These are phyloP conservation scores for Moricandia moricandioides DNA, from an alignment of 345 rosid genomes.

Conservation along the genomic window DNA sequence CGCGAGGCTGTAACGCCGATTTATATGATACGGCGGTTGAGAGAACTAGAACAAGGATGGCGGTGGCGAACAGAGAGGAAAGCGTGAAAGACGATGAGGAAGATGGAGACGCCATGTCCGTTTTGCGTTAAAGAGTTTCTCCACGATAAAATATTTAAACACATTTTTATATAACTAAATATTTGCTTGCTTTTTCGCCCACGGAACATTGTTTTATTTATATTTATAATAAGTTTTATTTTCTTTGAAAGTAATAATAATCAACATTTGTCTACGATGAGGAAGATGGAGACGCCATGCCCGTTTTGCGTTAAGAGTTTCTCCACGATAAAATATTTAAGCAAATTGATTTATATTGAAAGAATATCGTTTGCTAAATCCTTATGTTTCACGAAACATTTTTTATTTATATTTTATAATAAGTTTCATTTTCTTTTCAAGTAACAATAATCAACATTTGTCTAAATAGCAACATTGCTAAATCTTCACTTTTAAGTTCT, in stretches of 20 bases:
- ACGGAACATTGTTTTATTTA: background rate
- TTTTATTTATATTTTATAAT: background rate
- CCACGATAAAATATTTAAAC: conserved; percentile 11
- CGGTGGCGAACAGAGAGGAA: conserved; percentile 19
- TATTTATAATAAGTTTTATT: background rate
- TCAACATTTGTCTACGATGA: background rate
- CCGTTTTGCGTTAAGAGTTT: too few relatives aligned
- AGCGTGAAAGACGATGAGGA: conserved; percentile 20
- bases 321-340: too few relatives aligned
- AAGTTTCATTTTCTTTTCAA: background rate
- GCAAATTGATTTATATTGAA: too few relatives aligned
- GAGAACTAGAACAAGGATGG: conserved; percentile 12
- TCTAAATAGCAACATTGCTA: background rate
- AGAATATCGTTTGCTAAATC: too few relatives aligned
- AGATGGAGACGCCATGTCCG: conserved; percentile 28
- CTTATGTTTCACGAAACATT: background rate
- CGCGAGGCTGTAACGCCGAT: conserved; percentile 63
- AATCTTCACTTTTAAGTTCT: background rate
- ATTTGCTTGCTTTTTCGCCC: background rate
- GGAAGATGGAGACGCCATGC: too few relatives aligned
- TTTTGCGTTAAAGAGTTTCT: conserved; percentile 7
- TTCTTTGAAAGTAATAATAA: background rate
- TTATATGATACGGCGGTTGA: conserved; percentile 30
- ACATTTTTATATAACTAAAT: background rate
- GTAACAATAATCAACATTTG: background rate